Percentiles rank a stretch among this genome's conserved stretches.
Evolutionary conservation across 352 stramenopile species (phyloP).

Genomic region (Pythium vanterpoolii): DNA sequence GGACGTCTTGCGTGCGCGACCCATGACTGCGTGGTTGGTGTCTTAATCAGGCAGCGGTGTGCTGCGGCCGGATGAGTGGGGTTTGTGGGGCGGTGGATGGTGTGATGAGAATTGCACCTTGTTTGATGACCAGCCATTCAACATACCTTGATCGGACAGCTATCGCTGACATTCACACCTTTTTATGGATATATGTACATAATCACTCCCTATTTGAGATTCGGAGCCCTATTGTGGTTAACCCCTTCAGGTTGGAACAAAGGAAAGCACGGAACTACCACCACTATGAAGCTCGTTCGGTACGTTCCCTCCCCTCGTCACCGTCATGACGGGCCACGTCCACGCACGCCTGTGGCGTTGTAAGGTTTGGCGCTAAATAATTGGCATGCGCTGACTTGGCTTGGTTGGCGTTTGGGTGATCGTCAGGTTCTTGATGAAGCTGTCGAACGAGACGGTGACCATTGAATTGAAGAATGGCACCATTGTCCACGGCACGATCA

Average conservation of each 20-base stretch:
- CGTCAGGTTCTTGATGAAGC: slow-evolving; percentile 96
- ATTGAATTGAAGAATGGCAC: slow-evolving; percentile 99
- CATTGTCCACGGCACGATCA: slow-evolving; percentile 98
- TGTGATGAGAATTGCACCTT: not conserved
- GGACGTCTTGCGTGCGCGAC: slow-evolving; percentile 67
- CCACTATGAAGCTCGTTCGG: slow-evolving; percentile 43
- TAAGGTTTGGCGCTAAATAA: too few relatives aligned
- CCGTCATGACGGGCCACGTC: not conserved
- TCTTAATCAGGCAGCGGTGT: too few relatives aligned
- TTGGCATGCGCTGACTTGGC: not conserved
- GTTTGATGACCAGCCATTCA: not conserved
- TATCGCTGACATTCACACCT: not conserved
- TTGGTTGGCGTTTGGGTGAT: not conserved
- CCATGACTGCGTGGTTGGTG: slow-evolving; percentile 36
- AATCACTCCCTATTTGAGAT: not conserved
- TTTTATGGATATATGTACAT: not conserved
- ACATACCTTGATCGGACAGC: not conserved
- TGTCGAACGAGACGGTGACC: slow-evolving; percentile 98
- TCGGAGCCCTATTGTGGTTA: slow-evolving; percentile 1
- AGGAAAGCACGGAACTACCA: slow-evolving; percentile 16
- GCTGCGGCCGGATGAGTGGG: slow-evolving; percentile 9
- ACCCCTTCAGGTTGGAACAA: slow-evolving; percentile 2
- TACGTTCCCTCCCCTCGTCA: slow-evolving; percentile 5
- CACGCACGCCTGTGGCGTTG: not conserved
- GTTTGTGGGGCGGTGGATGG: slow-evolving; percentile 12